These are phyloP conservation scores for Phaeoacremonium minimum DNA, from an alignment of 2,329 filamentous ascomycete genomes.

Conservation along the genomic window DNA sequence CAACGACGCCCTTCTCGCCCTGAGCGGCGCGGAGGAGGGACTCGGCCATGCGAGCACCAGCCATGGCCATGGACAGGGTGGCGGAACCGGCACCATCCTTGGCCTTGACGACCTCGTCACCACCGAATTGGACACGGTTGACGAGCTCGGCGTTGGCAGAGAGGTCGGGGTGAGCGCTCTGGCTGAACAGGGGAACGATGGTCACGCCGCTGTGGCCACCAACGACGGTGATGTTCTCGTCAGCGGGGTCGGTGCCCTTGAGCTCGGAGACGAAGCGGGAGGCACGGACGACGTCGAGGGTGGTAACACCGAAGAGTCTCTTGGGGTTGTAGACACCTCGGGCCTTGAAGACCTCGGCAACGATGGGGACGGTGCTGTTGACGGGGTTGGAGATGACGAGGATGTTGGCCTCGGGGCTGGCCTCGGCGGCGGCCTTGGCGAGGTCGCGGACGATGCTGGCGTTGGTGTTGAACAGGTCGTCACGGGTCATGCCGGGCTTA, in stretches of 20 bases:
- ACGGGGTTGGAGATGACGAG: conserved; percentile 98
- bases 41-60: conserved; percentile 80
- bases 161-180: conserved; percentile 84
- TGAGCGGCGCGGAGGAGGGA: conserved; percentile 87
- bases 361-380: conserved; percentile 99
- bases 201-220: conserved; percentile 97
- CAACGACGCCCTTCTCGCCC: conserved; percentile 90
- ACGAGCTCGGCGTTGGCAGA: conserved; percentile 74
- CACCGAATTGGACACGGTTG: conserved; percentile 96
- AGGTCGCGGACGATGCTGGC: conserved; percentile 98
- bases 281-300: conserved; percentile 96
- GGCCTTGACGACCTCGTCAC: conserved; percentile 98
- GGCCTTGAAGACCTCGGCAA: conserved; percentile 93
- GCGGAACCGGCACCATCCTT: conserved; percentile 97
- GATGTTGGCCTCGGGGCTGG: conserved; percentile 87
- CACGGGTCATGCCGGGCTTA: conserved; percentile 99
- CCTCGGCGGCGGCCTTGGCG: conserved; percentile 87
- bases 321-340: conserved; percentile 97
- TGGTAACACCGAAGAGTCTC: conserved; percentile 98
- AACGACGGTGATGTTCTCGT: conserved; percentile 93
- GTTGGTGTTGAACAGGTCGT: conserved; percentile 99
- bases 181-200: conserved; percentile 96
- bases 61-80: conserved; percentile 98
- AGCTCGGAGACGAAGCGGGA: conserved; percentile 96
- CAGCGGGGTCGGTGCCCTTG: conserved; percentile 83